Evolutionary conservation across 208 protist species (phyloP).

Genomic region (Trypanosoma boissoni): DNA sequence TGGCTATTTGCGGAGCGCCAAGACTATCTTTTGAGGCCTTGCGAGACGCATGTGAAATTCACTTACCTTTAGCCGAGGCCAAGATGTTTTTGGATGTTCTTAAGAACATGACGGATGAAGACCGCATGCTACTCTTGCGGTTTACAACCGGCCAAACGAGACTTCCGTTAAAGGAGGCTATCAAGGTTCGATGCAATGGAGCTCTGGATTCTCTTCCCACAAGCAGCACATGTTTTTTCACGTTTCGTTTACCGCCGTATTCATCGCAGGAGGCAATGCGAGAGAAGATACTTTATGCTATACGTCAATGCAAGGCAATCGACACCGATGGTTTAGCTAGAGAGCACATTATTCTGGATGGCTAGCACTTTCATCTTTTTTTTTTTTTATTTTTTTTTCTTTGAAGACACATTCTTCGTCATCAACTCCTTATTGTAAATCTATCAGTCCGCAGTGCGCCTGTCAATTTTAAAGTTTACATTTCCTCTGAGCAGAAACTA

Average conservation of each 20-base stretch:
- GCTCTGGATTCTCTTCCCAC: slow-evolving; percentile 82
- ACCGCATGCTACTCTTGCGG: slow-evolving; percentile 77
- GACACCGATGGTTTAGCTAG: slow-evolving; percentile 89
- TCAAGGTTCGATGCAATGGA: slow-evolving; percentile 82
- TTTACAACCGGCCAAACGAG: slow-evolving; percentile 89
- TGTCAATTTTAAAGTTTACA: no score
- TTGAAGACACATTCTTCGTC: no score
- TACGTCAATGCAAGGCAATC: slow-evolving; percentile 93
- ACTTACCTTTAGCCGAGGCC: slow-evolving; percentile 44
- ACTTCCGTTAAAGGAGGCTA: slow-evolving; percentile 74
- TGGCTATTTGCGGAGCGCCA: slow-evolving; percentile 71
- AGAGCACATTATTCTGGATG: slow-evolving; percentile 65
- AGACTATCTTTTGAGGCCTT: slow-evolving; percentile 82
- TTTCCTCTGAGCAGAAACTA: no score
- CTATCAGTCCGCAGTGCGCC: no score
- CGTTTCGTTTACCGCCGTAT: slow-evolving; percentile 89
- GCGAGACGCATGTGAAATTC: slow-evolving; percentile 66
- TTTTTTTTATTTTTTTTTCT: no score
- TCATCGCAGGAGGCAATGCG: slow-evolving; percentile 82
- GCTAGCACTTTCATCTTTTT: no score
- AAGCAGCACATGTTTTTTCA: slow-evolving; percentile 95
- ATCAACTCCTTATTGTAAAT: no score
- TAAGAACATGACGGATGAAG: slow-evolving; percentile 78
- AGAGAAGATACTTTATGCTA: slow-evolving; percentile 93
- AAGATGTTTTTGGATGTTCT: slow-evolving; percentile 77